phyloP scores from a whole-genome alignment of 108 stramenopile species.

The Cylindrotheca closterium region DNA sequence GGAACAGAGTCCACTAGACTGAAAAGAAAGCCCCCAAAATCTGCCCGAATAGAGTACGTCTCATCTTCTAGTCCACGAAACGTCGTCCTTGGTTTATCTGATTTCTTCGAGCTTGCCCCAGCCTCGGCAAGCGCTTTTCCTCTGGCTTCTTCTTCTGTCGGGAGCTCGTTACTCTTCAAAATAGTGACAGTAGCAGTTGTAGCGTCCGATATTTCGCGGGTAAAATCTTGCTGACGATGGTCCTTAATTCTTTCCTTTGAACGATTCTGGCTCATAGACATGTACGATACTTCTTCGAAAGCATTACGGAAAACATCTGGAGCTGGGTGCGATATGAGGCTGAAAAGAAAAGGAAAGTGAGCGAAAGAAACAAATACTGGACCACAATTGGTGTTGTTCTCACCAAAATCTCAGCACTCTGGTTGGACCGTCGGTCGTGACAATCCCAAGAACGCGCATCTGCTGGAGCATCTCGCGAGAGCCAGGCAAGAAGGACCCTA shows the following conservation, averaged over 20 bases:
- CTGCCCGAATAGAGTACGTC: constrained; percentile 41
- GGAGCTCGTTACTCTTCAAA: constrained; percentile 23
- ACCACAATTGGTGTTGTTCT: constrained; percentile 9
- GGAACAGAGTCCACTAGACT: constrained; percentile 71
- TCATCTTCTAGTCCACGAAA: constrained; percentile 25
- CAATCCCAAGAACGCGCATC: constrained; percentile 55
- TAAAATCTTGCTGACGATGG: constrained; percentile 4
- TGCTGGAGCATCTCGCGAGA: constrained; percentile 28
- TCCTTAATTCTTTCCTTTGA: not conserved
- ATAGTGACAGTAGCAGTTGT: constrained; percentile 24
- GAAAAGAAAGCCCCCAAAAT: constrained; percentile 60
- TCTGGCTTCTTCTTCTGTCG: constrained; percentile 37
- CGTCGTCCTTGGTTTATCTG: not conserved
- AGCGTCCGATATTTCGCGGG: constrained; percentile 12
- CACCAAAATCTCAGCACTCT: constrained; percentile 49
- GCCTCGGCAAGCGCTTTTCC: constrained; percentile 32
- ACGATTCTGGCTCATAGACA: constrained; percentile 3
- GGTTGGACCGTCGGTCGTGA: constrained; percentile 71
- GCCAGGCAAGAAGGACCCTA: constrained; percentile 16
- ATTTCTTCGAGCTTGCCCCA: constrained; percentile 5
- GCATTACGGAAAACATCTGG: constrained; percentile 22
- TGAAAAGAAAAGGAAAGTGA: not conserved
- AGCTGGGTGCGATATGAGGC: constrained; percentile 10
- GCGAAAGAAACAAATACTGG: not conserved
- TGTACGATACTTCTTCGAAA: constrained; percentile 28